Conservation (phyloP, 805 yeast genomes). For the Candida sonorensis region DNA sequence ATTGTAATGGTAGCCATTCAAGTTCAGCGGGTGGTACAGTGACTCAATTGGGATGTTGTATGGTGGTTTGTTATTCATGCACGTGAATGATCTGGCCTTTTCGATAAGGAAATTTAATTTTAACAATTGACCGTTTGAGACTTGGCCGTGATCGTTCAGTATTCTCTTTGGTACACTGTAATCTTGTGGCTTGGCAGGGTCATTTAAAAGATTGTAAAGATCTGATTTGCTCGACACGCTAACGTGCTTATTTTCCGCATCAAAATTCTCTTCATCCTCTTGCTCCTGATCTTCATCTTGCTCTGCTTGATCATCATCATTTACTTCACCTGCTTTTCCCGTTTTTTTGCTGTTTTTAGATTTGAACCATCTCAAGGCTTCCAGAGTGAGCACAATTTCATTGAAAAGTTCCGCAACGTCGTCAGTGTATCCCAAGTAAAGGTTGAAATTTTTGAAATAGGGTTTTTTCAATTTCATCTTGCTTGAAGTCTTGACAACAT, state of each 20-base stretch:
- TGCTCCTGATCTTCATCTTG: too few species aligned
- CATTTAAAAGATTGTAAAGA: too few species aligned
- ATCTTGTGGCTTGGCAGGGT: too few species aligned
- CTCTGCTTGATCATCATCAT: too few species aligned
- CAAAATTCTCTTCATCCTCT: too few species aligned
- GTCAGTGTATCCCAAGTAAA: conserved; percentile 31
- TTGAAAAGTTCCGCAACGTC: conserved; percentile 27
- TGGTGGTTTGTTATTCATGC: conserved; percentile 25
- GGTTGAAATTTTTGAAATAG: conserved; percentile 15
- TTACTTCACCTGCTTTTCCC: too few species aligned
- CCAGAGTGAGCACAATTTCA: conserved; percentile 24
- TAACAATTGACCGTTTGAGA: conserved; percentile 13
- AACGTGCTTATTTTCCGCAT: too few species aligned
- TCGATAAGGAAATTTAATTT: conserved; percentile 18
- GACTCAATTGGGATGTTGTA: conserved; percentile 23
- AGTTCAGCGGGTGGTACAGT: conserved; percentile 24
- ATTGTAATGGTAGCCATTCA: conserved; percentile 19
- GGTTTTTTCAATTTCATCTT: conserved; percentile 2
- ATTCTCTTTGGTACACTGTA: conserved; percentile 10
- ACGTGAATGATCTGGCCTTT: conserved; percentile 22
- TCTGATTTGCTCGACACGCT: too few species aligned
- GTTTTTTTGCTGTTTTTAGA: conserved; percentile 1
- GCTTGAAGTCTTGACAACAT: not conserved
- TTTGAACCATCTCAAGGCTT: conserved; percentile 17
- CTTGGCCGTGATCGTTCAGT: conserved; percentile 17